These are phyloP conservation scores for Melampsora abietis-canadensis DNA, from an alignment of 1,284 basidiomycete genomes.

Conservation along the genomic window DNA sequence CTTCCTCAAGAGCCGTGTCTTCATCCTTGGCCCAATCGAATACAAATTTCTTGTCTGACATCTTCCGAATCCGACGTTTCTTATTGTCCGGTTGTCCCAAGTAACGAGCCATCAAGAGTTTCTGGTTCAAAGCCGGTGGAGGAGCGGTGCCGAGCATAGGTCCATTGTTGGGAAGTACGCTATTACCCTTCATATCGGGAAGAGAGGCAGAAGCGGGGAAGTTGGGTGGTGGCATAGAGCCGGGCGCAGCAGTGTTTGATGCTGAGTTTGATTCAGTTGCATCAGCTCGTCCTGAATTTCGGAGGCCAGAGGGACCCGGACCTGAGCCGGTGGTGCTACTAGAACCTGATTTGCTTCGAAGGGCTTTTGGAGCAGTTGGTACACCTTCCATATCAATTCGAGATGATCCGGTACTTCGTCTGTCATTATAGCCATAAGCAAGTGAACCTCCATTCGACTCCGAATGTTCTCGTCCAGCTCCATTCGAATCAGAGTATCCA, in stretches of 20 bases:
- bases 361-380: conserved; percentile 37
- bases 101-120: conserved; percentile 42
- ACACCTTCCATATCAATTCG: conserved; percentile 38
- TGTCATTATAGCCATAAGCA: conserved; percentile 15
- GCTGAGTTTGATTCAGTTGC: conserved; percentile 9
- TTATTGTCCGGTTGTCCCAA: conserved; percentile 56
- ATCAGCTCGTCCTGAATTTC: conserved; percentile 30
- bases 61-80: conserved; percentile 86
- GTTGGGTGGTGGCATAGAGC: conserved; percentile 15
- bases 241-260: conserved; percentile 1
- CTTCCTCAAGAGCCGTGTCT: conserved; percentile 66
- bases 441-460: background rate
- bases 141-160: conserved; percentile 33
- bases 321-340: background rate
- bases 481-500: background rate
- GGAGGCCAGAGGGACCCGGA: conserved; percentile 41
- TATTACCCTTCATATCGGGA: conserved; percentile 8
- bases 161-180: conserved; percentile 9
- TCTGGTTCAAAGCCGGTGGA: conserved; percentile 38
- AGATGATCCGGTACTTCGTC: conserved; percentile 13
- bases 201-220: conserved; percentile 15
- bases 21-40: conserved; percentile 97
- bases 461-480: background rate
- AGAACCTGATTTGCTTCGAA: conserved; percentile 12
- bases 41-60: conserved; percentile 92